These are phyloP conservation scores for Penicillium maclennaniae DNA, from an alignment of 495 filamentous ascomycete species.

Conservation along the genomic window DNA sequence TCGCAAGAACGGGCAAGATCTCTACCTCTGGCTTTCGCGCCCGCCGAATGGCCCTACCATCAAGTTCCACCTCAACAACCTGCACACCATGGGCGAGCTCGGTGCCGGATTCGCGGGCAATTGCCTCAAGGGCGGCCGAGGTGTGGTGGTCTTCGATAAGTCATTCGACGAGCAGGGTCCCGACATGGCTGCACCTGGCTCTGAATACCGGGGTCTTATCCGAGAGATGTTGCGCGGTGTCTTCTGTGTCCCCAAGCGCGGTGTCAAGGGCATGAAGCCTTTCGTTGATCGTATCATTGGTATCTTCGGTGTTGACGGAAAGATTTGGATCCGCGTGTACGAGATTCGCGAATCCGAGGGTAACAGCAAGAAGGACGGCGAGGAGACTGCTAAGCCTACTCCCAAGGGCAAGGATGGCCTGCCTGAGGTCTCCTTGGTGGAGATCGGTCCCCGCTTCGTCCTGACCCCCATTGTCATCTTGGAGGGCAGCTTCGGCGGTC, in stretches of 20 bases:
- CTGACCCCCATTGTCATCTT: constrained; percentile 94
- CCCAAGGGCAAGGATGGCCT: constrained; percentile 37
- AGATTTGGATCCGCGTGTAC: constrained; percentile 95
- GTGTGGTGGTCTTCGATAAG: constrained; percentile 88
- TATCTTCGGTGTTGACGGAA: constrained; percentile 88
- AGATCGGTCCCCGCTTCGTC: constrained; percentile 94
- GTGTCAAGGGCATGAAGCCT: constrained; percentile 83
- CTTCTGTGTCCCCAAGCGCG: constrained; percentile 86
- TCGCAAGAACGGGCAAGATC: constrained; percentile 80
- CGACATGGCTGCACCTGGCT: constrained; percentile 38
- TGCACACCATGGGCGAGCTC: constrained; percentile 94
- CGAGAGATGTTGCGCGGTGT: constrained; percentile 80
- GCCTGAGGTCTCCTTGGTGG: constrained; percentile 77
- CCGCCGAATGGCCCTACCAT: constrained; percentile 93
- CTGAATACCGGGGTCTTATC: constrained; percentile 43
- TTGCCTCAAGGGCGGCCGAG: constrained; percentile 90
- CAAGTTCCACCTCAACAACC: constrained; percentile 60
- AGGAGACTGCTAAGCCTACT: constrained; percentile 30
- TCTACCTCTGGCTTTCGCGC: constrained; percentile 91
- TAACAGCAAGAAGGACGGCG: constrained; percentile 33
- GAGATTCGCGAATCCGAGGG: constrained; percentile 83
- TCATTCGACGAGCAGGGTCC: constrained; percentile 68
- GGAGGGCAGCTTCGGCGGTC: constrained; percentile 92
- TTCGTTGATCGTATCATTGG: constrained; percentile 94
- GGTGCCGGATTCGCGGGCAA: constrained; percentile 86